Conservation (phyloP, 108 stramenopile genomes). For the Conticribra guillardii region DNA sequence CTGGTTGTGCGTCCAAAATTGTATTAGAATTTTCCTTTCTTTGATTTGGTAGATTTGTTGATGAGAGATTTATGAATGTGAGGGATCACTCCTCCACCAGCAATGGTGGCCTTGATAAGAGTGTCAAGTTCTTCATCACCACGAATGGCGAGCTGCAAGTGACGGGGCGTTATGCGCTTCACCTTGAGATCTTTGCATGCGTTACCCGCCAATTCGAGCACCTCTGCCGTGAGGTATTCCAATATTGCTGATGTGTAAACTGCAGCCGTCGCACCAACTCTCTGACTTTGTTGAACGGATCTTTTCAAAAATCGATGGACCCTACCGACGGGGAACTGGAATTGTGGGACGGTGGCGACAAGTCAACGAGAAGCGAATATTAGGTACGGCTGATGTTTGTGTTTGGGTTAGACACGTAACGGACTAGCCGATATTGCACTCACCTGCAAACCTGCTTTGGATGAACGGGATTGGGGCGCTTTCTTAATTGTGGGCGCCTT, state of each 20-base stretch:
- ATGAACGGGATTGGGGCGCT: conserved; percentile 97
- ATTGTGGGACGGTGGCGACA: not conserved
- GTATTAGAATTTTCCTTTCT: conserved; percentile 72
- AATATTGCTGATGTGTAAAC: conserved; percentile 99
- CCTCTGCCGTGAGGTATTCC: conserved; percentile 99
- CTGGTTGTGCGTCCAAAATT: conserved; percentile 1
- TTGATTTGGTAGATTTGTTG: conserved; percentile 94
- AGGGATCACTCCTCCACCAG: conserved; percentile 99
- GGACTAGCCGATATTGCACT: conserved; percentile 7
- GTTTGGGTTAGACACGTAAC: not conserved
- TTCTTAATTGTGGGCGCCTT: conserved; percentile 98
- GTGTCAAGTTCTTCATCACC: conserved; percentile 99
- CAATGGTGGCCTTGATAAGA: conserved; percentile 99
- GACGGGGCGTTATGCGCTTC: conserved; percentile 99
- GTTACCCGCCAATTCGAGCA: conserved; percentile 98
- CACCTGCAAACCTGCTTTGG: conserved; percentile 95
- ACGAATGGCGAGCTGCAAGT: conserved; percentile 99
- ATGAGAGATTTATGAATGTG: conserved; percentile 99
- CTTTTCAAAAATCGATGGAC: conserved; percentile 99
- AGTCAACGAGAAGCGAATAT: not conserved
- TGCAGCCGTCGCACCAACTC: conserved; percentile 98
- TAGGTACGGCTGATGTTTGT: not conserved
- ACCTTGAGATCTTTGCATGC: conserved; percentile 99
- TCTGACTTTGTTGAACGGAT: conserved; percentile 92
- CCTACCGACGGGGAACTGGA: conserved; percentile 98